Conservation (phyloP, 352 stramenopile genomes). For the Globisporangium paroecandrum region DNA sequence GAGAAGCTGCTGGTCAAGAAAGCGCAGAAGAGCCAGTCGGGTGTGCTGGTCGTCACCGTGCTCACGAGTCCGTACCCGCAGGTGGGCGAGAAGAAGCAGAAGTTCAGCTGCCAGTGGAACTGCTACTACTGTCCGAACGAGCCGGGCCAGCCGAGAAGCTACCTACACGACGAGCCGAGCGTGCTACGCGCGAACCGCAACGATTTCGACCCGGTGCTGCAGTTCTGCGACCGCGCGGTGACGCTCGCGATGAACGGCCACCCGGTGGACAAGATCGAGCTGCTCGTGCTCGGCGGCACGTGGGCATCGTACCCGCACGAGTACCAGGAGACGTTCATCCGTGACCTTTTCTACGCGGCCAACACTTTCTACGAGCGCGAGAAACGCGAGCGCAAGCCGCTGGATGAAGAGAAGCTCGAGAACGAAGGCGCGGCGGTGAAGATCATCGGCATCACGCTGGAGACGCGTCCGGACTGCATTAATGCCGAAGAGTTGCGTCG, state of each 20-base stretch:
- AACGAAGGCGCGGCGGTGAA: slow-evolving; percentile 84
- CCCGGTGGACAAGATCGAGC: slow-evolving; percentile 91
- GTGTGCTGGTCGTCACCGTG: slow-evolving; percentile 90
- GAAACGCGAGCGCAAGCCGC: slow-evolving; percentile 59
- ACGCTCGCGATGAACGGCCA: slow-evolving; percentile 91
- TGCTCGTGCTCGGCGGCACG: slow-evolving; percentile 89
- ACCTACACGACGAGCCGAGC: slow-evolving; percentile 92
- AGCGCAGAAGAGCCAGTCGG: slow-evolving; percentile 86
- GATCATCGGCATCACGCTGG: slow-evolving; percentile 90
- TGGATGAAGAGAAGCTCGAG: slow-evolving; percentile 87
- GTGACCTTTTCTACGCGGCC: slow-evolving; percentile 90
- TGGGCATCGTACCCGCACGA: slow-evolving; percentile 90
- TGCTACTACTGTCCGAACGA: slow-evolving; percentile 96
- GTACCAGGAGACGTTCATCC: slow-evolving; percentile 91
- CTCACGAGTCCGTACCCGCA: slow-evolving; percentile 89
- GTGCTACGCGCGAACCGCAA: slow-evolving; percentile 91
- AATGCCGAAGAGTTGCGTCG: slow-evolving; percentile 82
- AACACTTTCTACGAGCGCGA: slow-evolving; percentile 88
- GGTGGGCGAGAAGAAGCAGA: slow-evolving; percentile 73
- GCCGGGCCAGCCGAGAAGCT: slow-evolving; percentile 87
- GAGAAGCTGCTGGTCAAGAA: slow-evolving; percentile 88
- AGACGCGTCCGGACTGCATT: slow-evolving; percentile 90
- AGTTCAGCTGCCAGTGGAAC: slow-evolving; percentile 93
- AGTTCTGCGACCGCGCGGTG: slow-evolving; percentile 89
- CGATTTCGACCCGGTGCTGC: slow-evolving; percentile 88